Evolutionary conservation across 768 basidiomycete species (phyloP), one percentile per base, ranked within the genome.

Genomic region (Imleria badia): DNA sequence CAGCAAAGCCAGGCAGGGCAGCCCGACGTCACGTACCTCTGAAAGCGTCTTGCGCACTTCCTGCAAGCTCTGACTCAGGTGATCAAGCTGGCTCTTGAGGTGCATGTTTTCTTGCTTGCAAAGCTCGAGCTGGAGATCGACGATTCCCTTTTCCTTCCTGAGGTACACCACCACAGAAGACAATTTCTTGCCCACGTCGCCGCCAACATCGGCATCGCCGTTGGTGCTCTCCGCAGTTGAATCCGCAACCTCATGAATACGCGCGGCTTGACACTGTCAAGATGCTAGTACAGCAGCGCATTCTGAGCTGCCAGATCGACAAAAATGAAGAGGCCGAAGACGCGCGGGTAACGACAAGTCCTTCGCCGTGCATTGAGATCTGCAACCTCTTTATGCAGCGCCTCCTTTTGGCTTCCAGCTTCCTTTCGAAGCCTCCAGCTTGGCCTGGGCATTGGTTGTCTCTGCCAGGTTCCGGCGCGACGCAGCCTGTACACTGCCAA

Each of bases 71-170:
- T 85, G 84, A 15, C 79, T 77, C 39, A 92, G 67, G 62, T 89
- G 85, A 7, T 93, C 91, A 26, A 89, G 80, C 65, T 94, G 88
- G 19, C 81, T 72, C 68, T 87, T 89, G 48, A 91, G 69, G 6
- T 91, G 81, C 10, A 81, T 72, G 60, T 81, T 89, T 73, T 94
- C 91, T 62, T 85, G 82, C 65, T 81, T 83, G 76, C 85, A 81
- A 45, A 94, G 81, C 62, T 94, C 89, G 23, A 92, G 78, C 59
- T 94, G 91, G 31, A 94, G 80, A 60, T 95, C 92, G 43, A 91
- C 87, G 48, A 95, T 92, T 67, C 94, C 91, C 72, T 95, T 94
- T 77, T 94, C 93, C 65, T 88, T 91, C 38, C 93, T 82, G 33
- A 95, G 75, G 70, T 90, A 94, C 3, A 84, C 79, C 40, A 94